phyloP scores from a whole-genome alignment of 2,329 filamentous ascomycete genomes.

The Cercospora berteroae region DNA sequence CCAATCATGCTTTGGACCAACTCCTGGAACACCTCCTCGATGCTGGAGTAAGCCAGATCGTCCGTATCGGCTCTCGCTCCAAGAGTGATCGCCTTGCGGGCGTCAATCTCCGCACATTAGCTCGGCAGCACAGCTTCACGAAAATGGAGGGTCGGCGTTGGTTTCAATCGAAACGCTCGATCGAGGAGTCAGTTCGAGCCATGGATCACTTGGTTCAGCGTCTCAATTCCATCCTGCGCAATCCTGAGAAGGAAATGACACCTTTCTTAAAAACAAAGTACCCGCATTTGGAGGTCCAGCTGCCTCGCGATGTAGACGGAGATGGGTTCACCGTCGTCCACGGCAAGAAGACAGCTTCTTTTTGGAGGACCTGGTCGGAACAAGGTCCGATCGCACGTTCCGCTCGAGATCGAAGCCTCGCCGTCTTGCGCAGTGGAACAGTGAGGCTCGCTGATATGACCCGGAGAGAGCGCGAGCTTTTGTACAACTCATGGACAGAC shows the following conservation, averaged over 20 bases:
- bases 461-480: slow-evolving; percentile 10
- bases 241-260: neutral
- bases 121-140: slow-evolving; percentile 37
- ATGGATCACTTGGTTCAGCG: slow-evolving; percentile 23
- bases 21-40: slow-evolving; percentile 60
- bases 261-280: slow-evolving; percentile 19
- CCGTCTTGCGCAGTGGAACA: neutral
- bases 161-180: slow-evolving; percentile 30
- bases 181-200: slow-evolving; percentile 22
- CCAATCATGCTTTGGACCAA: slow-evolving; percentile 57
- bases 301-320: slow-evolving; percentile 29
- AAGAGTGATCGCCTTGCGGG: slow-evolving; percentile 54
- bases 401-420: neutral
- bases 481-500: slow-evolving; percentile 15
- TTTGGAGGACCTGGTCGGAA: too few species aligned
- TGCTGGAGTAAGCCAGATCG: slow-evolving; percentile 52
- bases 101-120: slow-evolving; percentile 51
- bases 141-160: slow-evolving; percentile 40
- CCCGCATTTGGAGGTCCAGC: slow-evolving; percentile 22
- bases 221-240: neutral
- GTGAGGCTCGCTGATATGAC: neutral
- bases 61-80: slow-evolving; percentile 61
- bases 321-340: slow-evolving; percentile 23
- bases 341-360: too few species aligned
- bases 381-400: neutral